phyloP scores from a whole-genome alignment of 1,139 yeast genomes.

The Hansenula lynferdii region DNA sequence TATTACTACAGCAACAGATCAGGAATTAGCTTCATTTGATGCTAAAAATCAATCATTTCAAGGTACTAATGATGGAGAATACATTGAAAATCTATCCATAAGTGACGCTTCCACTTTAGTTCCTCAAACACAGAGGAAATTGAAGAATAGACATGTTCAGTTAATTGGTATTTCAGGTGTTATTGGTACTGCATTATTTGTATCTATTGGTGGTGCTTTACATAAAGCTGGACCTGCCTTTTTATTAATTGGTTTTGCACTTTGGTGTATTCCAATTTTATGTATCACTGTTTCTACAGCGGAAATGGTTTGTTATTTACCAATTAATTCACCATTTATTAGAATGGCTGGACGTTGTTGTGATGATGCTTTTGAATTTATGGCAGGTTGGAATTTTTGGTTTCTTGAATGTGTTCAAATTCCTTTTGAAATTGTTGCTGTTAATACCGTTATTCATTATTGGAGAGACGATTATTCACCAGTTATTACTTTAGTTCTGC shows the following conservation, averaged over 20 bases:
- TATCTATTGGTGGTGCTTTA: constrained; percentile 57
- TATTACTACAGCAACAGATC: no score
- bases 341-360: constrained; percentile 49
- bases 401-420: constrained; percentile 69
- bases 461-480: constrained; percentile 76
- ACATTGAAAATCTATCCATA: constrained; percentile 9
- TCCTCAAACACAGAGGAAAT: constrained; percentile 41
- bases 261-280: constrained; percentile 47
- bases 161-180: constrained; percentile 83
- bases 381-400: constrained; percentile 82
- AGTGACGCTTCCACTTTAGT: constrained; percentile 18
- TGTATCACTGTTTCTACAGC: constrained; percentile 62
- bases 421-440: constrained; percentile 80
- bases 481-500: constrained; percentile 59
- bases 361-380: constrained; percentile 68
- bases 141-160: constrained; percentile 62
- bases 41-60: no score
- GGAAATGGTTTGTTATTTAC: constrained; percentile 64
- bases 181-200: constrained; percentile 65
- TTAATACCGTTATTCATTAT: constrained; percentile 69
- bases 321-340: constrained; percentile 57
- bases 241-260: constrained; percentile 44
- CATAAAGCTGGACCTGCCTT: constrained; percentile 34
- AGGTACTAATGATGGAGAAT: no score
- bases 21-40: no score